These are phyloP conservation scores for Scytalidium sp. DNA, from an alignment of 2,329 filamentous ascomycete species.

Conservation along the genomic window DNA sequence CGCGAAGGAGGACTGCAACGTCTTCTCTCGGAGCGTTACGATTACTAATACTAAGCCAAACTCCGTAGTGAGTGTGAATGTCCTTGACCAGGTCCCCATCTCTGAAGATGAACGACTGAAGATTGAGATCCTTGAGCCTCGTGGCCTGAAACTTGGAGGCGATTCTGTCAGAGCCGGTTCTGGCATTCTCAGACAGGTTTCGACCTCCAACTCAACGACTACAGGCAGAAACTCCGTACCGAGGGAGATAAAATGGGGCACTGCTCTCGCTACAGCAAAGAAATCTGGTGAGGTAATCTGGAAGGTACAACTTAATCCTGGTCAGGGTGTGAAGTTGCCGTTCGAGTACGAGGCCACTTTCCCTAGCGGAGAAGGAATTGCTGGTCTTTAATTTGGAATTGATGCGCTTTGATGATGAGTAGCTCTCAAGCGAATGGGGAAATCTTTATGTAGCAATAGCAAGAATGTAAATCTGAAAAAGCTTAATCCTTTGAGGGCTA, in stretches of 20 bases:
- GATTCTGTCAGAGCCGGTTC: constrained; percentile 34
- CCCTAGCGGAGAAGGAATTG: constrained; percentile 46
- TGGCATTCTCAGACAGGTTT: constrained; percentile 4
- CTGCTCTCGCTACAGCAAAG: constrained; percentile 48
- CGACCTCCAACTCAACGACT: neutral
- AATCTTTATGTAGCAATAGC: no score
- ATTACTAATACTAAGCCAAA: constrained; percentile 49
- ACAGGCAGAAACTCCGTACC: constrained; percentile 12
- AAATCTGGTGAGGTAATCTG: constrained; percentile 57
- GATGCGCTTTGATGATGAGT: no score
- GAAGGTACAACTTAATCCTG: constrained; percentile 55
- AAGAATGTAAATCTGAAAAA: no score
- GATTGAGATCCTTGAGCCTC: constrained; percentile 48
- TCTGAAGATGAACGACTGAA: constrained; percentile 56
- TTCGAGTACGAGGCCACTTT: constrained; percentile 61
- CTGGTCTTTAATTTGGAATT: constrained; percentile 16
- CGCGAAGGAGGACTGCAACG: constrained; percentile 47
- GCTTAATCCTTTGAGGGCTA: no score
- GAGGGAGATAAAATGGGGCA: constrained; percentile 45
- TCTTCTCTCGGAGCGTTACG: constrained; percentile 46
- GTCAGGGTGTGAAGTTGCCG: constrained; percentile 52
- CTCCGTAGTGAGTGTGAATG: constrained; percentile 40
- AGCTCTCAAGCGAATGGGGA: no score
- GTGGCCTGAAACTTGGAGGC: constrained; percentile 40
- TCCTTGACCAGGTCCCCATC: constrained; percentile 61